Evolutionary conservation across 2,329 filamentous ascomycete genomes (phyloP).

Genomic region (Eutypella sp.): DNA sequence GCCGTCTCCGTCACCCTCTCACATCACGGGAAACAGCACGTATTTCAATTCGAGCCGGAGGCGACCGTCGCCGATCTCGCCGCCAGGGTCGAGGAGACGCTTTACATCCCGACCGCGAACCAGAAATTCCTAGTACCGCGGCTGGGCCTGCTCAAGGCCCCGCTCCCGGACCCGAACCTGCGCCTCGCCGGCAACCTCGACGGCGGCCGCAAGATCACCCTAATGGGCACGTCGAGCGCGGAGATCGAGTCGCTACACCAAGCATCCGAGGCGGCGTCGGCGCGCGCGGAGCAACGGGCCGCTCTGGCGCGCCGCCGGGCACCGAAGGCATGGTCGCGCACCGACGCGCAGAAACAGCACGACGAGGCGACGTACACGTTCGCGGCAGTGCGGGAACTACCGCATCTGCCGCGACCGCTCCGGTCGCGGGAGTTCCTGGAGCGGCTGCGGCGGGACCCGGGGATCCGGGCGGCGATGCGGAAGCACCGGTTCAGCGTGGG

Average conservation of each 20-base stretch:
- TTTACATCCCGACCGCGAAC: slow-evolving; percentile 57
- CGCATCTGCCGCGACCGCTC: slow-evolving; percentile 70
- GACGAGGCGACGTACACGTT: slow-evolving; percentile 77
- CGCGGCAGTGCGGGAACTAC: slow-evolving; percentile 66
- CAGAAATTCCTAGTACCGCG: slow-evolving; percentile 67
- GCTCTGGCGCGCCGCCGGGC: slow-evolving; percentile 24
- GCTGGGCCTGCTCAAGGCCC: slow-evolving; percentile 57
- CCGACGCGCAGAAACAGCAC: slow-evolving; percentile 32
- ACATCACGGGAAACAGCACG: slow-evolving; percentile 42
- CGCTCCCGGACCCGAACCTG: slow-evolving; percentile 55
- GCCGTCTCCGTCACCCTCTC: slow-evolving; percentile 40
- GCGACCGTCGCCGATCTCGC: slow-evolving; percentile 56
- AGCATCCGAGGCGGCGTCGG: slow-evolving; percentile 43
- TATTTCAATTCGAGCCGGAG: slow-evolving; percentile 37
- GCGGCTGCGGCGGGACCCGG: slow-evolving; percentile 74
- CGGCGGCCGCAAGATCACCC: slow-evolving; percentile 57
- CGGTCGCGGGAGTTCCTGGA: slow-evolving; percentile 68
- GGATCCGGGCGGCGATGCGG: slow-evolving; percentile 78
- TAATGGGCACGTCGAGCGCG: slow-evolving; percentile 59
- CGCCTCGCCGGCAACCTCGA: slow-evolving; percentile 40
- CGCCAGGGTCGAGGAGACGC: slow-evolving; percentile 46
- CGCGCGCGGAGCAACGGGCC: slow-evolving; percentile 39
- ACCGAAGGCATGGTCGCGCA: slow-evolving; percentile 18
- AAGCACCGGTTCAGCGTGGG: slow-evolving; percentile 81
- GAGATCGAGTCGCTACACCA: slow-evolving; percentile 52